Conservation (phyloP, 352 stramenopile genomes). For the Aphanomyces astaci region DNA sequence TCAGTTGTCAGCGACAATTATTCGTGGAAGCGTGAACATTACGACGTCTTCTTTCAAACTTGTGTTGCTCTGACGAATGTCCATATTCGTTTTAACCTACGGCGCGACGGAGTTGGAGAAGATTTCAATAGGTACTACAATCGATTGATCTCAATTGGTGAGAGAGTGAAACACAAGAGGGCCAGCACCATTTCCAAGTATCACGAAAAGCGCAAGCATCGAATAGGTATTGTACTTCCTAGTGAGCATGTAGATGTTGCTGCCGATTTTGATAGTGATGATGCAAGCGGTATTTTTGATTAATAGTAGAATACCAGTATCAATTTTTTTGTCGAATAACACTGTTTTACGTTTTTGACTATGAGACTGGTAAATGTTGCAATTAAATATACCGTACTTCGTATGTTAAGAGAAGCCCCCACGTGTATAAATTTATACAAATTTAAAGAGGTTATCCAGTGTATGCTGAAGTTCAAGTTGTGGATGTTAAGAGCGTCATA, state of each 20-base stretch:
- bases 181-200: not conserved
- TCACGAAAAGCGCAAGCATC: not conserved
- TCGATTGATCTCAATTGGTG: not conserved
- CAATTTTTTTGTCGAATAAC: too few species aligned
- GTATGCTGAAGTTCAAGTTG: too few species aligned
- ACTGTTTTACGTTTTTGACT: too few species aligned
- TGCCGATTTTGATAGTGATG: not conserved
- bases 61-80: not conserved
- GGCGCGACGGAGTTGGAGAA: not conserved
- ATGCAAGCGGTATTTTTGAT: not conserved
- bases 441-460: too few species aligned
- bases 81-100: not conserved
- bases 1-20: not conserved
- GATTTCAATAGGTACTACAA: not conserved
- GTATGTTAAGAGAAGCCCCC: not conserved
- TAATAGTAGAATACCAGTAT: too few species aligned
- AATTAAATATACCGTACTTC: not conserved
- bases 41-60: not conserved
- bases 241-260: not conserved
- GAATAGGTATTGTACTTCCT: not conserved
- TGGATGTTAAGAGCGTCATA: too few species aligned
- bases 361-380: too few species aligned
- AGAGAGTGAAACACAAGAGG: not conserved
- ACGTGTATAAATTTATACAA: not conserved
- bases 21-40: not conserved